Conservation (phyloP, 345 rosid genomes). For the Cardamine occulta region DNA sequence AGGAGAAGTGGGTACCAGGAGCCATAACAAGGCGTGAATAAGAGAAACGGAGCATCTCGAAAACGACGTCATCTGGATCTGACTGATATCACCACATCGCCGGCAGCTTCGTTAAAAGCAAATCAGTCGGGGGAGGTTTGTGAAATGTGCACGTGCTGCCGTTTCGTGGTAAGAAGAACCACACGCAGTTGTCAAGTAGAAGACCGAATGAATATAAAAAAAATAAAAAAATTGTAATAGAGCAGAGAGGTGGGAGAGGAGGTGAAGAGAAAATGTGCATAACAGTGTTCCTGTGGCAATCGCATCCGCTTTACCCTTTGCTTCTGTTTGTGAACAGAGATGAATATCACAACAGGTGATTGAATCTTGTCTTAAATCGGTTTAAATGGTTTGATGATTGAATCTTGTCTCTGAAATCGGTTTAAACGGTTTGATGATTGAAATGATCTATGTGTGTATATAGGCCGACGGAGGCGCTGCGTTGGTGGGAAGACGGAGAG, state of each 20-base stretch:
- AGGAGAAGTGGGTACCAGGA: constrained; percentile 33
- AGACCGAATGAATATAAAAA: background rate
- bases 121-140: constrained; percentile 23
- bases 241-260: background rate
- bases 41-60: constrained; percentile 30
- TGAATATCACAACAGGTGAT: constrained; percentile 64
- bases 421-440: background rate
- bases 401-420: background rate
- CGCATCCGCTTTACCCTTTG: constrained; percentile 70
- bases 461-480: constrained; percentile 69
- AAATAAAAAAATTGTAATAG: background rate
- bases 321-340: constrained; percentile 79
- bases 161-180: constrained; percentile 29
- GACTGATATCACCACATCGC: constrained; percentile 29
- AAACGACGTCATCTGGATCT: constrained; percentile 38
- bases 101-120: constrained; percentile 13
- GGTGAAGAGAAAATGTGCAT: constrained; percentile 38
- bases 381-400: constrained; percentile 9
- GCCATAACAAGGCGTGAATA: constrained; percentile 5
- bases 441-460: background rate
- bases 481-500: constrained; percentile 70
- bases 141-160: constrained; percentile 36
- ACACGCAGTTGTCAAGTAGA: constrained; percentile 23
- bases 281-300: constrained; percentile 65
- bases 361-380: background rate